Base-by-base conservation (phyloP, 2,329 filamentous ascomycete genomes). In the Penicillium sp. region DNA sequence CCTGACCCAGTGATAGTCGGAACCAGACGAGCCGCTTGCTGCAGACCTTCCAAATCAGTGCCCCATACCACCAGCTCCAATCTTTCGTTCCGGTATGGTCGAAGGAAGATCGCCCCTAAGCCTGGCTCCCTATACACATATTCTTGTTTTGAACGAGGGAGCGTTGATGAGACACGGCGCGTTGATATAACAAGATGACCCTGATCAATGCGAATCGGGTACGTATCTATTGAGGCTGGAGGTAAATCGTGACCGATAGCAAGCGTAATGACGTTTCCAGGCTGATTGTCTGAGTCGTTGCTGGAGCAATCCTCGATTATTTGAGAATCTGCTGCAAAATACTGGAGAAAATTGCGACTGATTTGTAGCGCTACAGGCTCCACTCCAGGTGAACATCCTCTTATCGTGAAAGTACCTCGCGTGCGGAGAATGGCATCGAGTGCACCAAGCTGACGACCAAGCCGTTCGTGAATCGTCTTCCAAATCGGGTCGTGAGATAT, bases 61-160 rank as follows among this genome's bases (percentile, higher is more conserved):
- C 83, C 85, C 85, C 84, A 87, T 6, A 87, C 69, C 3, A 86
- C 79, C 38, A 87, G 70, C 66, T 85, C 84, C 52, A 86, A 72
- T 54, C 79, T 72, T 57, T 82, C 80, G 31, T 74, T 71, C 1
- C 71, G 67, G 31, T 83, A 63, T 3, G 84, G 84, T 22, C 80
- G 76, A 12, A 87, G 67, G 64, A 82, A 86, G 15, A 83, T 77
- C 2, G 82, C 81, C 34, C 79, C 81, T 45, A 84, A 72, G 2
- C 78, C 77, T 5, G 65, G 58, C 42, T 73, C 72, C 22, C 73
- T 72, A 28, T 72, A 69, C 8, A 65, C 55, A 54, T 75, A 74
- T 17, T 48, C 55, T 39, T 78, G n/a, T 5, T 31, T 45, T 4
- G 31, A 1, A 12, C 5, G 17, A 25, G 17, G 28, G 20, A 34